Base-by-base conservation (phyloP, 139 green algal species). In the Coelastrella sp. region DNA sequence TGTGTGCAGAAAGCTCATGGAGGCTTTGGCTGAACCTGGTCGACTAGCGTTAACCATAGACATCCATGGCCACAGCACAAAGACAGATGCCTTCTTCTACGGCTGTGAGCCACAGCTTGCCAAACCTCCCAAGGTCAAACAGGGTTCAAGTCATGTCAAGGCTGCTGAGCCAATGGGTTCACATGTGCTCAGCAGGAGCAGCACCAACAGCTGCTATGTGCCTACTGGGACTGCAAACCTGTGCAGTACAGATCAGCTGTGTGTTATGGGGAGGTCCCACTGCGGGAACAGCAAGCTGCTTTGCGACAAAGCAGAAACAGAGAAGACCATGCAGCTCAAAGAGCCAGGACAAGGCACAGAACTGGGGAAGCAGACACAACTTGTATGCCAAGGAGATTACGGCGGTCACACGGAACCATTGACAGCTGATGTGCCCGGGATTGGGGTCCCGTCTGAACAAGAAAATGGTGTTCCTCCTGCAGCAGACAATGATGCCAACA, bases 1-100 rank as follows among this genome's bases (percentile, higher is more conserved):
- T 57, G 11, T 23, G 11, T 57, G 84, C 48, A 94, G 91, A 59
- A 62, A 71, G 38, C 82, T 94, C 60, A 66, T 94, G 37, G 66
- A 75, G 66, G 66, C 66, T 23, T 38, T 80, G 17, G 72, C 35
- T 25, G 72, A 62, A 15, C 15, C 72, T 21, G 72, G 72, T 13
- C 72, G 43, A 15, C 40, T 94, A 50, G 83, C 84, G 23, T 41
- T 91, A 23, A 89, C 90, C 60, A 83, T 81, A 13, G 91, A 94
- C 77, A 27, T 94, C 21, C 91, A 94, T 76, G 91, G 90, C 17
- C 91, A 94, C 83, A 93, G 89, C 19, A 53, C 67, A 6, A 93
- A 91, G 53, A 63, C 57, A 43, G 74, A 83, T 30, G 67, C 81
- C 30, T 93, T 93, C 85, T 84, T 93, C 41, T 80, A 66, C 23